Evolutionary conservation across 2,329 filamentous ascomycete species (phyloP).

Genomic region (Bimuria novae-zelandiae): DNA sequence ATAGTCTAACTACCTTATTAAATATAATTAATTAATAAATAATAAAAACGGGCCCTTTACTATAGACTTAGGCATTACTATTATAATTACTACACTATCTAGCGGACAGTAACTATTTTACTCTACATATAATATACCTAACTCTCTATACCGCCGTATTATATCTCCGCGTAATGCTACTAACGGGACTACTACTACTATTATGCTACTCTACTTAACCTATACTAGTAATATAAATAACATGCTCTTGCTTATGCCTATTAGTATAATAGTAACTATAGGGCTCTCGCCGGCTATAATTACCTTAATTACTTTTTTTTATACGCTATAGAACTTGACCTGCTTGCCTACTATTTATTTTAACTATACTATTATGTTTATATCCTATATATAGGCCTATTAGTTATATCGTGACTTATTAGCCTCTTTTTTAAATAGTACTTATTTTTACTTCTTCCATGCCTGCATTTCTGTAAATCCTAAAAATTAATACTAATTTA

Average conservation of each 20-base stretch:
- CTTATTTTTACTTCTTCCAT: no score
- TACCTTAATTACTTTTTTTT: slow-evolving; percentile 23
- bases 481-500: no score
- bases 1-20: no score
- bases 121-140: background rate
- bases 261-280: slow-evolving; percentile 27
- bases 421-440: no score
- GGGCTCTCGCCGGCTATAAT: slow-evolving; percentile 25
- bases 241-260: slow-evolving; percentile 11
- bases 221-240: no score
- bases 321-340: slow-evolving; percentile 19
- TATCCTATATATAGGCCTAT: no score
- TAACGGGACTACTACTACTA: background rate
- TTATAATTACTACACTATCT: no score
- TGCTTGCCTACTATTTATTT: slow-evolving; percentile 15
- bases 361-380: slow-evolving; percentile 13
- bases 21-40: slow-evolving; percentile 2
- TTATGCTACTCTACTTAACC: no score
- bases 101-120: no score
- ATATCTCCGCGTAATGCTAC: background rate
- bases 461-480: no score
- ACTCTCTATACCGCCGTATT: background rate
- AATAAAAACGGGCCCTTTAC: background rate
- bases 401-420: no score
- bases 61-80: background rate